Base-by-base conservation (phyloP, 352 stramenopile genomes). In the Phytophthora vignae region DNA sequence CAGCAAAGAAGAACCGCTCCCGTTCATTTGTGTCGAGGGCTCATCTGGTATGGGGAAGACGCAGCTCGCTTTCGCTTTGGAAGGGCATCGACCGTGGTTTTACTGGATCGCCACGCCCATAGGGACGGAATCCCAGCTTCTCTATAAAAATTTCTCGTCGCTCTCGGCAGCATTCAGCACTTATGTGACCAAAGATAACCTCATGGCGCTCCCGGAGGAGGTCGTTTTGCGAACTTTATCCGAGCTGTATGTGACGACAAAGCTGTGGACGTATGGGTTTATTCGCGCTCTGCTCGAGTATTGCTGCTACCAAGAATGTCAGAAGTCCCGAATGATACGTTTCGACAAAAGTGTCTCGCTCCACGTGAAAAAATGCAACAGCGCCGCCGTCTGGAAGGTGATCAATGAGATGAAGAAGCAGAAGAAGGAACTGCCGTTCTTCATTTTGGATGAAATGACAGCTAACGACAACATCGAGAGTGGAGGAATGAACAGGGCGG, bases 371-470 rank as follows among this genome's bases (percentile, higher is more conserved):
- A 53, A 29, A 17, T 53, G 46, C 46, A 53, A 6, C n/a, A 5
- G 10, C 10, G 5, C 9, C 6, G 19, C 25, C 25, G 46, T 53
- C 7, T 1, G 9, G 25, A n/a, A 12, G 2, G 19, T 53, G 9
- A 27, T 53, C 9, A 15, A 29, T 4, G 19, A 27, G 5, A 22
- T 53, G 46, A 53, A 53, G 19, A 5, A 17, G n/a, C 17, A 53
- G 19, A 12, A 17, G 9, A 53, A 53, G 46, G 3, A 27, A 29
- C 19, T 27, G 2, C 46, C 46, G 10, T 53, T 53, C 46, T 53
- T 53, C n/a, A 14, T 53, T 27, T 27, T 53, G 46, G 46, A 53
- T 53, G 46, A 53, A 5, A 53, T 53, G 46, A 29, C n/a, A 15
- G 2, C 46, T 5, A 29, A 25, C 46, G 46, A 22, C 0, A 53